Evolutionary conservation across 306 rosid genomes (phyloP), one percentile per base, ranked within the genome.

Genomic region (Vigna mungo): DNA sequence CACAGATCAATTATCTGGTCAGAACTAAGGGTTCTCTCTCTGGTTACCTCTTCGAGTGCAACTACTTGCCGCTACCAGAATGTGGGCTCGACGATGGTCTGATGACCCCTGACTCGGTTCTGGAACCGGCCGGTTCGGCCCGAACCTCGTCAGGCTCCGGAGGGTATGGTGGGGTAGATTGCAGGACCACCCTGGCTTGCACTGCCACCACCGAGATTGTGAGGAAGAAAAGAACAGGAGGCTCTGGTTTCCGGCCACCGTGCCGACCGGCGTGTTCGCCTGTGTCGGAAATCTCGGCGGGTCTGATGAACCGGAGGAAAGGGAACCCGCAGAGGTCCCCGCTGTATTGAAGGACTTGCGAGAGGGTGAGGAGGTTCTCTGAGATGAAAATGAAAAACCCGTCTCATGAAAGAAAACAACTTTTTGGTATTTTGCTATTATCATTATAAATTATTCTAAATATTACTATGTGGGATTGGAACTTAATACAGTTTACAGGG

Each of bases 301-400:
- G 80, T 44, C 51, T 88, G 80, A 89, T 92, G 90, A 93, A 89
- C 83, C 94, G 95, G 37, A 75, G 97, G 60, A 92, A 95, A 77
- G 90, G 92, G 51, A 89, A 84, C 5, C 98, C 98, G 0, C 98
- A 88, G 65, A 65, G 98, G 88, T 89, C 98, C 79, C 98, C 96
- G 25, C 91, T 90, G 1, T 82, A 88, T 83, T 95, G 89, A 94
- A 70, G 64, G 44, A 54, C 3, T 12, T n/a, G 23, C 30, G 4
- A 61, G 41, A 30, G 62, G 30, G 32, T 4, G 18, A 51, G 75
- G 75, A 11, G 63, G 55, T 43, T 21, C 6, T 20, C 12, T 13
- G 15, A 55, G 9, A 47, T 25, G 20, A 32, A 6, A 34, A 34
- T 0, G 37, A 34, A 36, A 36, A 64, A 65, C 13, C 46, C 13